A percentile compares a stretch with the other conserved stretches of the same genome.
phyloP scores from a whole-genome alignment of 257 asterid species.

The Scutellaria barbata region DNA sequence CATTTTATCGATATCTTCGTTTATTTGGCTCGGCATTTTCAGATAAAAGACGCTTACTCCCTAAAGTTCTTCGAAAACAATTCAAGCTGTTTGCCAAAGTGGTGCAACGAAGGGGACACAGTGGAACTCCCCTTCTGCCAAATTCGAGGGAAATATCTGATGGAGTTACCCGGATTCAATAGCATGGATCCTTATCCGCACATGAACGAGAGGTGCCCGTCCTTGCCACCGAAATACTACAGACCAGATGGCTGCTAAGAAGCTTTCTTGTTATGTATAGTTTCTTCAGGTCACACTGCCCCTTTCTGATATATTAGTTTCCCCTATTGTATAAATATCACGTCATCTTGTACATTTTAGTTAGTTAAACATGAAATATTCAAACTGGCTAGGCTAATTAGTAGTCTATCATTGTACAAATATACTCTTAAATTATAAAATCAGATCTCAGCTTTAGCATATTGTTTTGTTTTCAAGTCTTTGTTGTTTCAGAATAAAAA shows the following conservation, averaged over 20 bases:
- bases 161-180: conserved; percentile 86
- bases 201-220: conserved; percentile 92
- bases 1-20: not conserved
- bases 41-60: conserved; percentile 89
- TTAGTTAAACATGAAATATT: conserved; percentile 13
- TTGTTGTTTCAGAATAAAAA: not conserved
- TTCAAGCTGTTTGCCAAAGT: conserved; percentile 75
- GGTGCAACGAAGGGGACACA: conserved; percentile 89
- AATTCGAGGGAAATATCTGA: conserved; percentile 72
- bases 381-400: conserved; percentile 19
- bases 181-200: conserved; percentile 71
- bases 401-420: conserved; percentile 7
- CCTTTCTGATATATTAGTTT: not conserved
- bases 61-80: conserved; percentile 75
- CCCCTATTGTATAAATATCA: not conserved
- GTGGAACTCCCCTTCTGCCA: conserved; percentile 89
- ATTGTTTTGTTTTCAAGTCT: not conserved
- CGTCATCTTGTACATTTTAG: conserved; percentile 28
- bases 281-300: not conserved
- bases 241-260: conserved; percentile 82
- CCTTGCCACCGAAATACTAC: conserved; percentile 71
- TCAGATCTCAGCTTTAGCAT: not conserved
- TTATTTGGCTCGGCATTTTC: conserved; percentile 37
- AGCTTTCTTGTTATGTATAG: not conserved
- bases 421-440: not conserved